A percentile compares a stretch with the other conserved stretches of the same genome.
Evolutionary conservation across 2,329 filamentous ascomycete species (phyloP).

Genomic region (Zymoseptoria pseudotritici): DNA sequence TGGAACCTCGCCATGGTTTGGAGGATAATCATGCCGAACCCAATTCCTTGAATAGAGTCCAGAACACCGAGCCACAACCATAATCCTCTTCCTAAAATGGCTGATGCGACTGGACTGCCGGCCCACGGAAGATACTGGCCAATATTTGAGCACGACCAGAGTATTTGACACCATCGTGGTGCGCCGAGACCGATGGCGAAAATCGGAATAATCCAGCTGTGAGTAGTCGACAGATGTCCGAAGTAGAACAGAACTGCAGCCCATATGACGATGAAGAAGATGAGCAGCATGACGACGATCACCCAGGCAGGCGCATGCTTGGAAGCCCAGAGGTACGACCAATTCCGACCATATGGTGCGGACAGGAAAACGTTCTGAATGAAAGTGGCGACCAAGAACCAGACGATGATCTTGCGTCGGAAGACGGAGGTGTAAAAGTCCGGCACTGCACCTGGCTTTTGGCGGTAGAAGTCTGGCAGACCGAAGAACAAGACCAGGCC

Average conservation of each 20-base stretch:
- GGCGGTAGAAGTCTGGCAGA: slow-evolving; percentile 61
- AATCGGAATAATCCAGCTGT: slow-evolving; percentile 60
- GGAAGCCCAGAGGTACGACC: slow-evolving; percentile 56
- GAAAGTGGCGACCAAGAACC: slow-evolving; percentile 58
- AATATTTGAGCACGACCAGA: slow-evolving; percentile 56
- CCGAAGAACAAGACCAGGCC: slow-evolving; percentile 51
- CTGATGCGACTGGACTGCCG: slow-evolving; percentile 46
- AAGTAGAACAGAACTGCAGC: slow-evolving; percentile 45
- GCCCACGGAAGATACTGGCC: slow-evolving; percentile 59
- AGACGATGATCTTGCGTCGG: slow-evolving; percentile 57
- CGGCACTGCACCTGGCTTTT: slow-evolving; percentile 55
- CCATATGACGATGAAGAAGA: slow-evolving; percentile 53
- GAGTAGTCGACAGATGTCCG: slow-evolving; percentile 49
- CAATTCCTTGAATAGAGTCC: slow-evolving; percentile 58
- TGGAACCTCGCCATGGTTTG: slow-evolving; percentile 55
- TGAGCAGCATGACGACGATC: slow-evolving; percentile 49
- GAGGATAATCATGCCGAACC: slow-evolving; percentile 60
- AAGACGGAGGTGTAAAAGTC: slow-evolving; percentile 57
- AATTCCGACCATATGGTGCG: slow-evolving; percentile 59
- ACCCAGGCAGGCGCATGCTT: slow-evolving; percentile 50
- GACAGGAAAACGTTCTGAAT: slow-evolving; percentile 62
- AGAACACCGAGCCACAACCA: slow-evolving; percentile 63
- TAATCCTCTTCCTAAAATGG: slow-evolving; percentile 49
- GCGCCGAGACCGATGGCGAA: slow-evolving; percentile 60
- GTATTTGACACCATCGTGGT: slow-evolving; percentile 60